phyloP scores from a whole-genome alignment of 2,329 filamentous ascomycete genomes.

The Aspergillus neoniger region DNA sequence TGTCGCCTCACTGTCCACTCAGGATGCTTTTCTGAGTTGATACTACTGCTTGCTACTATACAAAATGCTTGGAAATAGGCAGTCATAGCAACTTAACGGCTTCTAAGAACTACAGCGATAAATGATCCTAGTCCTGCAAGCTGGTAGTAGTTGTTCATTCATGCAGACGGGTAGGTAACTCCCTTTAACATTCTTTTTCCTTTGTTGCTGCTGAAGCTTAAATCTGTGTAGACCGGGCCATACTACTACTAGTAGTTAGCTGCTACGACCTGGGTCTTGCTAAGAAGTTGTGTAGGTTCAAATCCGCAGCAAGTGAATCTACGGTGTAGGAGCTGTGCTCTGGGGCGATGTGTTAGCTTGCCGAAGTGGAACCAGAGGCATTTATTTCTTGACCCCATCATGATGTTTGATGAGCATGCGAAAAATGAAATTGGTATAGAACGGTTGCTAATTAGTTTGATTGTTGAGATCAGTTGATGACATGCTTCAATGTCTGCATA shows the following conservation, averaged over 20 bases:
- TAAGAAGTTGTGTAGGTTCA: background rate
- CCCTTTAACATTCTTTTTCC: background rate
- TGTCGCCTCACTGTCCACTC: slow-evolving; percentile 2
- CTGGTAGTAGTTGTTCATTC: background rate
- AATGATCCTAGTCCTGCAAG: background rate
- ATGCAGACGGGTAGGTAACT: background rate
- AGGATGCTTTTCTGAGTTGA: background rate
- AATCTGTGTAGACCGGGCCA: too few species aligned
- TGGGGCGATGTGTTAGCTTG: slow-evolving; percentile 10
- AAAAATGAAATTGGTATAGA: too few species aligned
- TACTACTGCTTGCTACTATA: too few species aligned
- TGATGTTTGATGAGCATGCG: background rate
- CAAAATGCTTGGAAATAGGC: too few species aligned
- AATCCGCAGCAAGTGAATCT: background rate
- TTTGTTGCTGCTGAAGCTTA: too few species aligned
- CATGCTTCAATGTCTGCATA: background rate
- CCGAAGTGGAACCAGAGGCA: slow-evolving; percentile 13
- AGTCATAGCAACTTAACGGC: background rate
- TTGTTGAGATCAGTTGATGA: background rate
- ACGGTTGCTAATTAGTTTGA: too few species aligned
- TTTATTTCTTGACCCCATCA: slow-evolving; percentile 1
- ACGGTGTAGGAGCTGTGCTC: background rate
- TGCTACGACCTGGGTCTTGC: too few species aligned
- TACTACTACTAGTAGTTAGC: too few species aligned
- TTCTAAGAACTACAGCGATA: background rate